Percentiles rank a stretch among this genome's conserved stretches.
Evolutionary conservation across 371 early-diverging fungal genomes (phyloP).

Genomic region (Phascolomyces articulosus): DNA sequence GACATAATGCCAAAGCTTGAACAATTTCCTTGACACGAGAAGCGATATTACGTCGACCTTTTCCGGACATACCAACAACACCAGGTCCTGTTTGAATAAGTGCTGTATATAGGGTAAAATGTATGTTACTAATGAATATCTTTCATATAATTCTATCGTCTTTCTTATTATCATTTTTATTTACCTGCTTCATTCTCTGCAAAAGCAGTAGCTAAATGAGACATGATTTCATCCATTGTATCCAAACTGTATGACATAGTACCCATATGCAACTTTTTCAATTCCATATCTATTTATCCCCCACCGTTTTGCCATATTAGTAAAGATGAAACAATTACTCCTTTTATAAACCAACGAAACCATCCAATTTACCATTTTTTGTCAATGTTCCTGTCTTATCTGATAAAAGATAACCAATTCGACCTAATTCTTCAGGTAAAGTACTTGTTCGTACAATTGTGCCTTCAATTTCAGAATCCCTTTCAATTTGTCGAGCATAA

Average conservation of each 20-base stretch:
- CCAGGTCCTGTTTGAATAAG: constrained; percentile 20
- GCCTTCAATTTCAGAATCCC: constrained; percentile 80
- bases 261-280: constrained; percentile 98
- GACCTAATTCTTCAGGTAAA: constrained; percentile 99
- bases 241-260: constrained; percentile 93
- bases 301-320: background rate
- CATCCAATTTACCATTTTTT: constrained; percentile 78
- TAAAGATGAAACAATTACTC: background rate
- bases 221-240: constrained; percentile 86
- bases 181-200: constrained; percentile 29
- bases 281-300: constrained; percentile 86
- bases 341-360: background rate
- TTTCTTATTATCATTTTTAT: too few species aligned
- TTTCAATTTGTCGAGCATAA: constrained; percentile 86
- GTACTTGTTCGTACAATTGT: constrained; percentile 95
- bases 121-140: too few species aligned
- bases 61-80: constrained; percentile 35
- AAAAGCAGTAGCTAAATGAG: constrained; percentile 65
- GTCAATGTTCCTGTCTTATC: constrained; percentile 99
- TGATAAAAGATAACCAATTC: constrained; percentile 95
- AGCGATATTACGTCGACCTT: constrained; percentile 75
- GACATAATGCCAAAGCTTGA: constrained; percentile 89
- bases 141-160: too few species aligned
- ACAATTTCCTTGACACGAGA: constrained; percentile 82
- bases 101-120: constrained; percentile 5